Evolutionary conservation across 768 basidiomycete genomes (phyloP).

Genomic region (Leccinum broughii): DNA sequence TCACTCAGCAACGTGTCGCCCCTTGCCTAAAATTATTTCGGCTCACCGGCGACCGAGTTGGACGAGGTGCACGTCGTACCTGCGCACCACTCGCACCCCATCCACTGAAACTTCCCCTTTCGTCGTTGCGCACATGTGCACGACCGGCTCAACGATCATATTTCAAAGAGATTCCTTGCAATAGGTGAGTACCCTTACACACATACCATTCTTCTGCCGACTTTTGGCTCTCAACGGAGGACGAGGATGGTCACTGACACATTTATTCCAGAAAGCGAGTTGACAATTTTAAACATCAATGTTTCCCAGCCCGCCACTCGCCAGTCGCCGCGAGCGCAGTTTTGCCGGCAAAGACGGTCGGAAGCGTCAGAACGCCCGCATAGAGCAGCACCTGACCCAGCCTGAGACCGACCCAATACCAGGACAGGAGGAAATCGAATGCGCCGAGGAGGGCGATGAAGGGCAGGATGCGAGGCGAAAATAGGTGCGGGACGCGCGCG

Average conservation of each 20-base stretch:
- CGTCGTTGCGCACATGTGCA: neutral
- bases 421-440: constrained; percentile 79
- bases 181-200: neutral
- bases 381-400: constrained; percentile 81
- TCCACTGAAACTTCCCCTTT: too few species aligned
- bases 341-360: constrained; percentile 71
- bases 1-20: too few species aligned
- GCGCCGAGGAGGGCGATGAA: constrained; percentile 72
- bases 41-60: too few species aligned
- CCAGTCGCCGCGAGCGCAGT: constrained; percentile 67
- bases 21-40: too few species aligned
- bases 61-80: too few species aligned
- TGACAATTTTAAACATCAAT: constrained; percentile 12
- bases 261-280: constrained; percentile 8
- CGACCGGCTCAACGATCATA: neutral
- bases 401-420: constrained; percentile 87
- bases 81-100: too few species aligned
- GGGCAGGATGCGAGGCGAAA: constrained; percentile 65
- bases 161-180: neutral
- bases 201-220: neutral
- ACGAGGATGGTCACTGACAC: neutral
- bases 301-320: constrained; percentile 48
- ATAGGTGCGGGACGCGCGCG: constrained; percentile 58
- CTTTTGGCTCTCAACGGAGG: neutral
- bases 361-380: constrained; percentile 59